Conservation (phyloP, 495 filamentous ascomycete species). For the Neurospora sp. region DNA sequence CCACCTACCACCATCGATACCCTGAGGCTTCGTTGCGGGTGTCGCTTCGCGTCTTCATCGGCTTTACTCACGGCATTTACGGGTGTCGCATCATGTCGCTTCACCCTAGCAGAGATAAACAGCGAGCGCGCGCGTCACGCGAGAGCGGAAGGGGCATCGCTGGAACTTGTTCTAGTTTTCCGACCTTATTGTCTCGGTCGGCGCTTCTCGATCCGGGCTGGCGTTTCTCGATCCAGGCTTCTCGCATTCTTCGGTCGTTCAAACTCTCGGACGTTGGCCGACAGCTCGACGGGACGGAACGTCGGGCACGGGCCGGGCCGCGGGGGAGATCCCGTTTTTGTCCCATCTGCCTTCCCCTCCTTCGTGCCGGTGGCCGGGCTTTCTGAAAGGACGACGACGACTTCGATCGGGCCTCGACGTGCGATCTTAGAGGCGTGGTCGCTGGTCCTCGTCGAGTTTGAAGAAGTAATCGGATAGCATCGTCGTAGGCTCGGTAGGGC, state of each 20-base stretch:
- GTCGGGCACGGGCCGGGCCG: neutral
- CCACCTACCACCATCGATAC: no score
- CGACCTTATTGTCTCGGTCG: neutral
- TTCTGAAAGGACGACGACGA: neutral
- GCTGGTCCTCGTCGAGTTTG: neutral
- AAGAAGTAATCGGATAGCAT: neutral
- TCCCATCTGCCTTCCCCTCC: neutral
- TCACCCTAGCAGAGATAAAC: no score
- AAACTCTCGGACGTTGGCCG: neutral
- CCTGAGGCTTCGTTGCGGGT: no score
- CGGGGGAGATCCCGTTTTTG: neutral
- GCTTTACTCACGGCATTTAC: no score
- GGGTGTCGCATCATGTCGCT: no score
- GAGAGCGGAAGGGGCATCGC: no score
- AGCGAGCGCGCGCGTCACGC: no score
- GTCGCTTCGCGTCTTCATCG: no score
- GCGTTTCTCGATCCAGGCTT: neutral
- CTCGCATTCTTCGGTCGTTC: no score
- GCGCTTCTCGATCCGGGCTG: neutral
- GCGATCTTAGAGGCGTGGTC: neutral
- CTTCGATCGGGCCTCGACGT: neutral
- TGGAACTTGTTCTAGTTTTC: no score
- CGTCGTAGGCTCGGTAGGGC: neutral
- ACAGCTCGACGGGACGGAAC: neutral
- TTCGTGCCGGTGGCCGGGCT: neutral